Conservation (phyloP, 108 stramenopile species). For the Cylindrotheca closterium region DNA sequence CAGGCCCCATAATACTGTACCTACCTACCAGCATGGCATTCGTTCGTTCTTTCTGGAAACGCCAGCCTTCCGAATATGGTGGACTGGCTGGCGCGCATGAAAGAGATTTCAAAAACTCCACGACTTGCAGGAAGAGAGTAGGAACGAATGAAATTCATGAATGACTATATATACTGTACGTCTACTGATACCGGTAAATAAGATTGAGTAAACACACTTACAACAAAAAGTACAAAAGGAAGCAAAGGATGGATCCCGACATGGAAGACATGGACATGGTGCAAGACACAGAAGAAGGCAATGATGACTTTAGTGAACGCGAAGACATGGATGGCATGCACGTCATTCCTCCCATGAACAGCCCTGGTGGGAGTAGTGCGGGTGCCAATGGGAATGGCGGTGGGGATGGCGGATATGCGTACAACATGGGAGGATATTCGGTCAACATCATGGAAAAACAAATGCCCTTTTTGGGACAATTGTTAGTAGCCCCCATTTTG, state of each 20-base stretch:
- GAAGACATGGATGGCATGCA: too few relatives aligned
- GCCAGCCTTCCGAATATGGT: too few relatives aligned
- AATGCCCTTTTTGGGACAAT: constrained; percentile 31
- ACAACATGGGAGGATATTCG: constrained; percentile 5
- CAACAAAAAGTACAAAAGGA: background rate
- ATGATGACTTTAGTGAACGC: too few relatives aligned
- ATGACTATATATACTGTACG: too few relatives aligned
- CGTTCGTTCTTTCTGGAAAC: too few relatives aligned
- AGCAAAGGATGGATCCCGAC: background rate
- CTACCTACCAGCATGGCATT: too few relatives aligned
- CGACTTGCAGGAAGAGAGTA: too few relatives aligned
- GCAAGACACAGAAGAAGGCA: background rate
- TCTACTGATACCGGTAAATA: background rate
- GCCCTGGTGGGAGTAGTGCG: too few relatives aligned
- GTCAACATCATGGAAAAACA: constrained; percentile 13
- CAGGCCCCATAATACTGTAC: too few relatives aligned
- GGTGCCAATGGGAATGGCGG: background rate
- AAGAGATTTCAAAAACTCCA: background rate
- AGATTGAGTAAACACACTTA: background rate
- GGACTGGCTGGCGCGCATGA: too few relatives aligned
- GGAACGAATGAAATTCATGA: too few relatives aligned
- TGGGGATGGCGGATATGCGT: background rate
- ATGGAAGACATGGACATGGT: constrained; percentile 1
- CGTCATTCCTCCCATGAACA: too few relatives aligned
- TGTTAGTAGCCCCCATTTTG: constrained; percentile 38